Evolutionary conservation across 306 rosid species (phyloP), one percentile per base, ranked within the genome.

Genomic region (Quercus aquifolioides): DNA sequence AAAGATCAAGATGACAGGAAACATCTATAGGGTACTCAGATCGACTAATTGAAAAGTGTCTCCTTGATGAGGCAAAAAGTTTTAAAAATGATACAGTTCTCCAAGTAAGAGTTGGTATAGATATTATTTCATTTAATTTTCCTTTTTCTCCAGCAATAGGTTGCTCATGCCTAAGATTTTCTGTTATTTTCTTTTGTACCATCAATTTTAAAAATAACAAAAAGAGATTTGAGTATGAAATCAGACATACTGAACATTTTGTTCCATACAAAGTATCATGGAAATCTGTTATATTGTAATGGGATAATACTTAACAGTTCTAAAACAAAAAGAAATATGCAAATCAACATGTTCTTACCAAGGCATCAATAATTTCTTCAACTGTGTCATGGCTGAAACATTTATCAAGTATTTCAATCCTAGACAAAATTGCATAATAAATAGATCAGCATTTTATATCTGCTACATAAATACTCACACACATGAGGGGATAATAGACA

Each of bases 371-470:
- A 71, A 95, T 95, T 86, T 92, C 99, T 83, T 95, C 99, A 59
- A 95, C 96, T 13, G 95, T 86, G 68, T 90, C 97, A 79, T 74
- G 92, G 80, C 88, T 2, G 85, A 95, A 95, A 89, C 96, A 92
- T 85, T 87, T 91, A 78, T 92, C 92, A 35, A 95, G 51, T 73
- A 54, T 72, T 87, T 92, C 97, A 68, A 89, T 84, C 91, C 99
- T 95, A 81, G 55, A 83, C 46, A 83, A 76, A 77, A 65, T 74
- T 68, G 75, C 30, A 71, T 35, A 70, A 60, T 65, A 62, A 79
- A 81, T 28, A 23, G 21, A 12, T 63, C 31, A 51, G 60, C 51
- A 55, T 46, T 46, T 46, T 46, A 9, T 10, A 6, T 1, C 12
- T 43, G 49, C 49, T 43, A 43, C 12, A 0, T 2, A 43, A 43